These are phyloP conservation scores for Arxiozyma telluris DNA, from an alignment of 1,139 yeast genomes.

Conservation along the genomic window DNA sequence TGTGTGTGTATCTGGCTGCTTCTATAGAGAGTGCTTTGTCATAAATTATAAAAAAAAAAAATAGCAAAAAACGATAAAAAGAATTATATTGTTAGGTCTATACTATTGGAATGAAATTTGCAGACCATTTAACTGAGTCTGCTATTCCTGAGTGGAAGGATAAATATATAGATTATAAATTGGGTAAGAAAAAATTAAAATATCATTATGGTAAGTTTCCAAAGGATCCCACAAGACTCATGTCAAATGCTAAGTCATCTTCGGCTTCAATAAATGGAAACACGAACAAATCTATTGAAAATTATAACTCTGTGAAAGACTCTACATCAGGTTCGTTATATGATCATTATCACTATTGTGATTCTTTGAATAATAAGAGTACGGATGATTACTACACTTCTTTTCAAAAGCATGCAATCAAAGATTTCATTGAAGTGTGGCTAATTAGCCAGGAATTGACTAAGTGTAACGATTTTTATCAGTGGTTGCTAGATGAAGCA, in stretches of 20 bases:
- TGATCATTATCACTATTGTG: background rate
- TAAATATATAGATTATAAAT: constrained; percentile 69
- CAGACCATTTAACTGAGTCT: constrained; percentile 47
- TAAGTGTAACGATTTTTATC: constrained; percentile 29
- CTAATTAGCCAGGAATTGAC: constrained; percentile 22
- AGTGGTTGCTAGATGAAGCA: constrained; percentile 26
- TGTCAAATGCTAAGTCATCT: background rate
- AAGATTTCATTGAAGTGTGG: constrained; percentile 30
- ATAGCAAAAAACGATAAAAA: no score
- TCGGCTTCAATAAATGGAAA: background rate
- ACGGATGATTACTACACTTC: constrained; percentile 9
- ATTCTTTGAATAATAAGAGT: background rate
- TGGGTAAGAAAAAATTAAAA: constrained; percentile 52
- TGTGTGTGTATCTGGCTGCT: no score
- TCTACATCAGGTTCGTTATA: no score
- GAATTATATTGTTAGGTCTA: no score
- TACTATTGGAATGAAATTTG: constrained; percentile 43
- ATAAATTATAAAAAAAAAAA: no score
- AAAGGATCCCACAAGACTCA: constrained; percentile 6
- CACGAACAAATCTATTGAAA: background rate
- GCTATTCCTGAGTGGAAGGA: constrained; percentile 81
- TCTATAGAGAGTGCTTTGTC: no score
- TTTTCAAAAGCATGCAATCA: constrained; percentile 17
- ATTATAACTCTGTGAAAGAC: background rate
- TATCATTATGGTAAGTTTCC: constrained; percentile 12